Conservation (phyloP, 352 stramenopile genomes). For the Albugo candida region DNA sequence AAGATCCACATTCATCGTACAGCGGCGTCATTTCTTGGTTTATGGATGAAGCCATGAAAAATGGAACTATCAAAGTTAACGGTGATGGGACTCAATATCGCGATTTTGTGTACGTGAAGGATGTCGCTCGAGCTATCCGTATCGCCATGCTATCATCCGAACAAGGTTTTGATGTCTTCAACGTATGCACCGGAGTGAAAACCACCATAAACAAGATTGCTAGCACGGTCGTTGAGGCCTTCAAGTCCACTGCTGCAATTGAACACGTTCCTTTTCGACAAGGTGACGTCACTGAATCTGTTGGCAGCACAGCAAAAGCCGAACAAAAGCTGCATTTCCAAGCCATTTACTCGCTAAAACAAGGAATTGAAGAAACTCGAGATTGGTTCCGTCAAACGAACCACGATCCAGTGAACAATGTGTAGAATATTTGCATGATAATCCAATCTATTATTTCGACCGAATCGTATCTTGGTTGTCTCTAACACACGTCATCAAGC, state of each 20-base stretch:
- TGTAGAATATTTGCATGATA: too few species aligned
- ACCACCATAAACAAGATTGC: conserved; percentile 44
- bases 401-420: too few species aligned
- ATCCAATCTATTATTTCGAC: too few species aligned
- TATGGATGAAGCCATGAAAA: conserved; percentile 73
- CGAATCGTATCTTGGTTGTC: too few species aligned
- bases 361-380: conserved; percentile 47
- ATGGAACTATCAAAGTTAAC: conserved; percentile 60
- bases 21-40: conserved; percentile 72
- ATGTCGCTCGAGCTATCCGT: conserved; percentile 59
- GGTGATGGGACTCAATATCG: conserved; percentile 61
- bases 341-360: conserved; percentile 36
- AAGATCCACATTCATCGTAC: conserved; percentile 69
- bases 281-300: conserved; percentile 64
- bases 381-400: conserved; percentile 32
- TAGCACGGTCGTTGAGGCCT: conserved; percentile 44
- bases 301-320: conserved; percentile 49
- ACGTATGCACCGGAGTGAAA: conserved; percentile 66
- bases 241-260: conserved; percentile 40
- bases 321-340: conserved; percentile 50
- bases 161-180: conserved; percentile 65
- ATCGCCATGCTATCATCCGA: conserved; percentile 49
- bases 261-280: conserved; percentile 44
- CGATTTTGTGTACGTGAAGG: conserved; percentile 76
- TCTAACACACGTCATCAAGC: too few species aligned